phyloP scores from a whole-genome alignment of 768 basidiomycete genomes.

The Amanita rimosa region DNA sequence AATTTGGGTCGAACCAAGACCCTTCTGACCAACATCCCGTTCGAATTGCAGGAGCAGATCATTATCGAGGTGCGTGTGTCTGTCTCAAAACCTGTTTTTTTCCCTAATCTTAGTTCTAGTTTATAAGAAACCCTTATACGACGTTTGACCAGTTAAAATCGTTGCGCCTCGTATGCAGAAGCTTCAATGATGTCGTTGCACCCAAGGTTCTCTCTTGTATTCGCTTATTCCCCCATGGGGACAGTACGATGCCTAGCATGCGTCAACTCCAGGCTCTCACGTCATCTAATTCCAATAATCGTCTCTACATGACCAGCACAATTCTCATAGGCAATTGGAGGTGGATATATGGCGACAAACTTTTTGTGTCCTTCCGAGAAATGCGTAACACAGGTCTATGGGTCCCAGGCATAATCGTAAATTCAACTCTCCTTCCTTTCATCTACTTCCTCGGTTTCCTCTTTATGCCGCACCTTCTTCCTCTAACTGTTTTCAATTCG shows the following conservation, averaged over 20 bases:
- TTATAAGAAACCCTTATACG: neutral
- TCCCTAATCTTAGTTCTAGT: neutral
- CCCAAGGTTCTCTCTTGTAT: neutral
- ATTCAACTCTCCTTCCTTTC: neutral
- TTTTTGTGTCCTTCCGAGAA: neutral
- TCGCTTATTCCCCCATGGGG: neutral
- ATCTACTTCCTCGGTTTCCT: neutral
- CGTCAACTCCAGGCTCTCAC: neutral
- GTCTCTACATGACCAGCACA: neutral
- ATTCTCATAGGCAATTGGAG: neutral
- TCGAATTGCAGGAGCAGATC: neutral
- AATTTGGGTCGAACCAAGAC: neutral
- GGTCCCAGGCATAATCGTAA: neutral
- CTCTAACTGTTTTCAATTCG: neutral
- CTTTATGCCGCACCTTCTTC: neutral
- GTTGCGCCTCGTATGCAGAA: neutral
- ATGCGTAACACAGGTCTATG: slow-evolving; percentile 1
- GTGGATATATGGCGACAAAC: neutral
- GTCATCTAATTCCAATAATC: neutral
- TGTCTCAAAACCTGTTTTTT: neutral
- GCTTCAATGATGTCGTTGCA: neutral
- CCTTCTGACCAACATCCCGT: neutral
- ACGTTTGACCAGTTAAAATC: slow-evolving; percentile 4
- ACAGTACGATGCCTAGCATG: neutral
- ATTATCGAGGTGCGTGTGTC: neutral